Base-by-base conservation (phyloP, 1,139 yeast genomes). In the Candida gigantensis region DNA sequence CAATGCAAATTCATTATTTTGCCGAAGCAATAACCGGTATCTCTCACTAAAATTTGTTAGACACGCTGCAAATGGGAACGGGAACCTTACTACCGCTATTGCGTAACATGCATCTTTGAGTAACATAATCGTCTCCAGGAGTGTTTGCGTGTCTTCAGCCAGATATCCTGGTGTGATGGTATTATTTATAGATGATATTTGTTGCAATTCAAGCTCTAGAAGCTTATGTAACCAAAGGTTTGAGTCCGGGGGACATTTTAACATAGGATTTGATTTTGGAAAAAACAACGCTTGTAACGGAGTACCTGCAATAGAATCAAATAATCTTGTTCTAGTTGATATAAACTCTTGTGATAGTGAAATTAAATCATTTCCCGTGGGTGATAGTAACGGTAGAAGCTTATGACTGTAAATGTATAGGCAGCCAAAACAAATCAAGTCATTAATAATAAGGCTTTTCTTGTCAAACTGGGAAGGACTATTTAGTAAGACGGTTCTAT, bases 1-100 rank as follows among this genome's bases (percentile, higher is more conserved):
- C 13, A 44, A 39, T 18, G 42, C 49, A 32, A 39, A 45, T 24
- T 24, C 26, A 11, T 34, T 33, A 29, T 23, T 28, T 7, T 21
- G 17, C 19, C 21, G 32, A 23, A 33, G 24, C 18, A 33, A 28
- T 9, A 20, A 26, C 15, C 36, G 20, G 5, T 19, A 28, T 7
- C 21, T 26, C 4, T 12, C n/a, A 21, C 31, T 27, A 18, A 28
- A 23, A 28, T 33, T 17, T 7, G 18, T 14, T 6, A 29, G 24
- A 15, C 30, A 23, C 11, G 14, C 24, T 13, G 28, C 8, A 10
- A 27, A 28, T 8, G 28, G 36, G 24, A 28, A 33, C 23, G 28
- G 36, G 26, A 15, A 27, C 15, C 14, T 25, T 11, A 20, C 16
- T 19, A 30, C 17, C 1, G 33, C 28, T 5, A 23, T 30, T 5